phyloP scores from a whole-genome alignment of 2,329 filamentous ascomycete genomes.

The Xylariomycetidae sp. region DNA sequence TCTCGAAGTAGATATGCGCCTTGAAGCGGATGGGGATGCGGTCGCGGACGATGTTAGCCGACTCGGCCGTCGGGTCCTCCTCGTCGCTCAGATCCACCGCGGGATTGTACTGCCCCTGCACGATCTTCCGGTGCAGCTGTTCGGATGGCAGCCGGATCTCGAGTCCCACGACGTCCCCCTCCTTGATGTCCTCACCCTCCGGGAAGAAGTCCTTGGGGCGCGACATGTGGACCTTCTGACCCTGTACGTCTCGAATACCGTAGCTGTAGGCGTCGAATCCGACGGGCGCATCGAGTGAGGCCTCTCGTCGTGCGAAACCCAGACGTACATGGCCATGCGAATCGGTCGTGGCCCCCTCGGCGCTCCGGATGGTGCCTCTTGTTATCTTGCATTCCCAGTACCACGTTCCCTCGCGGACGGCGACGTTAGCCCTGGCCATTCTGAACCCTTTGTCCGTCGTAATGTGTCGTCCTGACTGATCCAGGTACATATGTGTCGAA shows the following conservation, averaged over 20 bases:
- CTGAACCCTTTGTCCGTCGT: constrained; percentile 92
- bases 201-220: constrained; percentile 86
- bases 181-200: constrained; percentile 68
- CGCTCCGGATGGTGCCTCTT: constrained; percentile 57
- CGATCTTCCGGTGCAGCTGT: constrained; percentile 78
- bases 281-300: constrained; percentile 74
- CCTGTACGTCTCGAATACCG: constrained; percentile 80
- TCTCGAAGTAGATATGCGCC: constrained; percentile 88
- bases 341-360: constrained; percentile 37
- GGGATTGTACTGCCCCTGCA: constrained; percentile 81
- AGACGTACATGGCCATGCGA: constrained; percentile 67
- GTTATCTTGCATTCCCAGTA: constrained; percentile 94
- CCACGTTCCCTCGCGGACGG: constrained; percentile 79
- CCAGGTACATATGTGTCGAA: constrained; percentile 77
- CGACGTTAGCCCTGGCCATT: constrained; percentile 85
- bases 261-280: constrained; percentile 93
- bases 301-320: constrained; percentile 78
- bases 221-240: constrained; percentile 90
- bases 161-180: constrained; percentile 90
- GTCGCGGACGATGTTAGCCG: constrained; percentile 83
- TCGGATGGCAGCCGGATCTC: constrained; percentile 83
- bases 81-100: constrained; percentile 65
- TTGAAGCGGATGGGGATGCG: constrained; percentile 94
- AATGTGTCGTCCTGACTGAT: constrained; percentile 66
- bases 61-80: constrained; percentile 48